These are phyloP conservation scores for Aspergillus leporis DNA, from an alignment of 495 filamentous ascomycete genomes.

Conservation along the genomic window DNA sequence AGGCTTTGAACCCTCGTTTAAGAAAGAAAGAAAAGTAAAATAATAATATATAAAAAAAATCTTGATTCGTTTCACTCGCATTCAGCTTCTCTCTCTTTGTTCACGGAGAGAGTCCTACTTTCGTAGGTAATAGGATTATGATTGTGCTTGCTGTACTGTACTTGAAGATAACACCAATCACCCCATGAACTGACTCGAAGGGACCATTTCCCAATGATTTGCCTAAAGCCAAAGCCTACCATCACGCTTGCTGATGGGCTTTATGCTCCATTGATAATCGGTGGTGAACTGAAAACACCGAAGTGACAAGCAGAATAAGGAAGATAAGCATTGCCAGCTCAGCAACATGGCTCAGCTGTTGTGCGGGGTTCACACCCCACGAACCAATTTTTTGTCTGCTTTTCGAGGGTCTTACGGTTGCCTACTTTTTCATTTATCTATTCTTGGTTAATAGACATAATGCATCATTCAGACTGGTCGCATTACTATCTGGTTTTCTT, in stretches of 20 bases:
- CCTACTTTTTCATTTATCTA: neutral
- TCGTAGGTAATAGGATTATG: no score
- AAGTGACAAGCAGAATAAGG: neutral
- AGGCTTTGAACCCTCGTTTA: neutral
- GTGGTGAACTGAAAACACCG: constrained; percentile 1
- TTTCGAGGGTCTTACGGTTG: neutral
- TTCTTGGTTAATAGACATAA: neutral
- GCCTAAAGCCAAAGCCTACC: neutral
- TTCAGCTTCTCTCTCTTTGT: no score
- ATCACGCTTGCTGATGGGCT: neutral
- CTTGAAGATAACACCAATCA: no score
- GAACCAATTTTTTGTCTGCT: neutral
- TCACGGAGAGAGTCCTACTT: no score
- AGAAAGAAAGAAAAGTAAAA: neutral
- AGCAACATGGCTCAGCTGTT: constrained; percentile 21
- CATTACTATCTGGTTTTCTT: neutral
- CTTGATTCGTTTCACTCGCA: no score
- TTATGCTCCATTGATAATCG: neutral
- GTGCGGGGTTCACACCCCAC: constrained; percentile 25
- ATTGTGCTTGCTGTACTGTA: no score
- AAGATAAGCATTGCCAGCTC: constrained; percentile 14
- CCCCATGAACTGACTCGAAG: neutral
- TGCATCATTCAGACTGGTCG: constrained; percentile 4
- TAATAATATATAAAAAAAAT: neutral
- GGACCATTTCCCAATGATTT: neutral